A percentile compares a stretch with the other conserved stretches of the same genome.
phyloP scores from a whole-genome alignment of 2,329 filamentous ascomycete genomes.

The Microcyclospora tardicrescens region DNA sequence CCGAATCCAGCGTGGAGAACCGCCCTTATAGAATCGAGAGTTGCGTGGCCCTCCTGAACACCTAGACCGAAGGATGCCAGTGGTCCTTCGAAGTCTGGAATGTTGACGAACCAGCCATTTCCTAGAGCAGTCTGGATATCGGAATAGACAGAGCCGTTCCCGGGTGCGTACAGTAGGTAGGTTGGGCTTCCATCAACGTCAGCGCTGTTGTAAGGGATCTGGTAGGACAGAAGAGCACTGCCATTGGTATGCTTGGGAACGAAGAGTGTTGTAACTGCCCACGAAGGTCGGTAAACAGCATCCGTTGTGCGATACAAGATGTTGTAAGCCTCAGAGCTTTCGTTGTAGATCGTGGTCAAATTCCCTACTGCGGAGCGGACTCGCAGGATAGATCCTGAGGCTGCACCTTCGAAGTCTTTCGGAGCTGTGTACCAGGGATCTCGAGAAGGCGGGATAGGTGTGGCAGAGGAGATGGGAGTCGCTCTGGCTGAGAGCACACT shows the following conservation, averaged over 20 bases:
- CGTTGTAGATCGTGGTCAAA: constrained; percentile 14
- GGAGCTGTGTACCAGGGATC: constrained; percentile 27
- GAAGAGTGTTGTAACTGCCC: constrained; percentile 19
- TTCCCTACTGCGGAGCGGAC: constrained; percentile 19
- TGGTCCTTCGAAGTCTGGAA: constrained; percentile 35
- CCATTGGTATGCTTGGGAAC: constrained; percentile 7
- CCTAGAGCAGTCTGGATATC: constrained; percentile 27
- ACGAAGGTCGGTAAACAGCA: constrained; percentile 11
- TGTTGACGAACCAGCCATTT: constrained; percentile 35
- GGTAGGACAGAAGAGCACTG: constrained; percentile 16
- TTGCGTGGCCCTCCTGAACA: constrained; percentile 29
- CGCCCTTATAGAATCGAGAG: constrained; percentile 1
- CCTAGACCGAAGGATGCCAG: constrained; percentile 31
- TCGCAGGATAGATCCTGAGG: constrained; percentile 24
- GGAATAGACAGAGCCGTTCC: background rate
- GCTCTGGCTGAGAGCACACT: no score
- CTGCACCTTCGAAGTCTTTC: constrained; percentile 11
- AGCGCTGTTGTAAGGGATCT: constrained; percentile 25
- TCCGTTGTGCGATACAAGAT: constrained; percentile 19
- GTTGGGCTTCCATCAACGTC: constrained; percentile 29
- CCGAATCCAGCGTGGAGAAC: background rate
- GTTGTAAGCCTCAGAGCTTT: constrained; percentile 18
- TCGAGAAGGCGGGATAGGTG: constrained; percentile 20
- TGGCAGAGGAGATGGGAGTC: background rate
- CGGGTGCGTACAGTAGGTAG: constrained; percentile 22